phyloP scores from a whole-genome alignment of 2,329 filamentous ascomycete species.

The Neurospora sp. region DNA sequence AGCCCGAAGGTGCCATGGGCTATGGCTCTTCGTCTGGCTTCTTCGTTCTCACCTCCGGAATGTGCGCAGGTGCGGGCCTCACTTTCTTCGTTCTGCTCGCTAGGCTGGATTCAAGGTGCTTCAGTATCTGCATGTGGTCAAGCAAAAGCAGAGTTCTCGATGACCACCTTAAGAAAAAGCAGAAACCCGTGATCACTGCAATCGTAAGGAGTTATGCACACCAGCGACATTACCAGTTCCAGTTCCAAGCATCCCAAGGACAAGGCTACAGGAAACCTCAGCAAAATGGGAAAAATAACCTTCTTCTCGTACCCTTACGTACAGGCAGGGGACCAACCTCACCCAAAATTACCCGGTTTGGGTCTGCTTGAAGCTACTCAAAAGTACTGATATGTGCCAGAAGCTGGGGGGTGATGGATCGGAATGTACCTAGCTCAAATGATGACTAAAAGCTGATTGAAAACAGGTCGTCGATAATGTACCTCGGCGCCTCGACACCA shows the following conservation, averaged over 20 bases:
- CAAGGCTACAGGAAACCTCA: background rate
- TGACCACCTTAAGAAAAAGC: background rate
- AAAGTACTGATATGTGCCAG: background rate
- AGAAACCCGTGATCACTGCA: background rate
- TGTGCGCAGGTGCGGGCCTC: background rate
- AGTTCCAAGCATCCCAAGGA: background rate
- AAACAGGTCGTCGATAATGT: background rate
- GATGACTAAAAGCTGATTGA: background rate
- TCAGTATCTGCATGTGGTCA: background rate
- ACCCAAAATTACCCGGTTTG: background rate
- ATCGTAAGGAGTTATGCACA: background rate
- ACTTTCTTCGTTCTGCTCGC: background rate
- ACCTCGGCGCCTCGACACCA: background rate
- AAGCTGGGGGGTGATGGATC: background rate
- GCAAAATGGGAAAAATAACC: background rate
- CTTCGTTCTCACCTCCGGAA: background rate
- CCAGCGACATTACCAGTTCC: background rate
- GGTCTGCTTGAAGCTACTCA: background rate
- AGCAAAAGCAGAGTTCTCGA: background rate
- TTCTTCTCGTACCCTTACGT: background rate
- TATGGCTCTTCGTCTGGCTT: background rate
- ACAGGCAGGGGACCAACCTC: background rate
- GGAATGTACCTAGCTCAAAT: background rate
- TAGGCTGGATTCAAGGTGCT: background rate
- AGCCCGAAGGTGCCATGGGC: background rate